Evolutionary conservation across 2,329 filamentous ascomycete genomes (phyloP).

Genomic region (Trichoderma hamatum): DNA sequence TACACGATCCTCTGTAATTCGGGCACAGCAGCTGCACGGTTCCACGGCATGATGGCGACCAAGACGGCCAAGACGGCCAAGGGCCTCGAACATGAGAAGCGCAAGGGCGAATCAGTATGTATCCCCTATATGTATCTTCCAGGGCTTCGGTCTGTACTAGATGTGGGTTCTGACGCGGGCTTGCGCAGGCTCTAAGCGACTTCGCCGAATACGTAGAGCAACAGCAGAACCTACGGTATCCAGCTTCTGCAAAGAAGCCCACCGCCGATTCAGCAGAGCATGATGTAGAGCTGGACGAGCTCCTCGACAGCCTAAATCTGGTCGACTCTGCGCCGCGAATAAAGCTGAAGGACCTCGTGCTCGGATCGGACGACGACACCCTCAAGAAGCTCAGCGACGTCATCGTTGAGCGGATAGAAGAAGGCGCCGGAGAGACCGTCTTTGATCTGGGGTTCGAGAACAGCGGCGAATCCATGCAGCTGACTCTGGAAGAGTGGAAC

Average conservation of each 20-base stretch:
- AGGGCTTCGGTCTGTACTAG: neutral
- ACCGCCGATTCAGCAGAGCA: conserved; percentile 49
- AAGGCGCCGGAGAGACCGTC: conserved; percentile 85
- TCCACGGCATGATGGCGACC: conserved; percentile 50
- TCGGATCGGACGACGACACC: conserved; percentile 63
- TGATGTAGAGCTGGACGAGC: conserved; percentile 85
- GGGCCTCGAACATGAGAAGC: conserved; percentile 74
- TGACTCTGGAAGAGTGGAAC: conserved; percentile 76
- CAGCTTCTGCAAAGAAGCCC: conserved; percentile 42
- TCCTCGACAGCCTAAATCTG: conserved; percentile 86
- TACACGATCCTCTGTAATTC: neutral
- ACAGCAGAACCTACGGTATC: conserved; percentile 77
- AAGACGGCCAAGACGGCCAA: conserved; percentile 64
- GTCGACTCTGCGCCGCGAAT: conserved; percentile 68
- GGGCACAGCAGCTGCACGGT: neutral
- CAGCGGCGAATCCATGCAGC: conserved; percentile 80
- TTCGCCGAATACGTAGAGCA: conserved; percentile 98
- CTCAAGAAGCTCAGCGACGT: conserved; percentile 66
- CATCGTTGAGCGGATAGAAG: conserved; percentile 69
- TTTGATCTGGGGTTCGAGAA: conserved; percentile 94
- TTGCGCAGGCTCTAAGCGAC: conserved; percentile 73
- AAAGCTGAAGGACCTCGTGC: conserved; percentile 74
- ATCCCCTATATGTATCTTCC: neutral
- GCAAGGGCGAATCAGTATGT: conserved; percentile 81
- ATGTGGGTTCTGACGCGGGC: neutral